Conservation (phyloP, 805 yeast species). For the Starmera caribaea region DNA sequence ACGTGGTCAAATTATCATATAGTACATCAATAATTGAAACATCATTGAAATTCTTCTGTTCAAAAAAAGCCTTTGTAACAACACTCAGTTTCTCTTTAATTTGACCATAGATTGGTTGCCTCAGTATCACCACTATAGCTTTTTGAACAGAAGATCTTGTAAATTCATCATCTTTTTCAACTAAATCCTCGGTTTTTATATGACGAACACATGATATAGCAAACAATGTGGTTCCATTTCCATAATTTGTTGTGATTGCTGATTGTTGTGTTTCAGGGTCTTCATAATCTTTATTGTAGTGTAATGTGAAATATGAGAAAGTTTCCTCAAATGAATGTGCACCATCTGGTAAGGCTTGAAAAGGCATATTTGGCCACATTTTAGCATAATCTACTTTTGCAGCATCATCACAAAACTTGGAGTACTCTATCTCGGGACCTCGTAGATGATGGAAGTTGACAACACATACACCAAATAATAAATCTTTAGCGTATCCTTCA, state of each 20-base stretch:
- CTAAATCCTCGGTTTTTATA: constrained; percentile 51
- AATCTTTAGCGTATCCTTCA: constrained; percentile 11
- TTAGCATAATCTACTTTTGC: constrained; percentile 24
- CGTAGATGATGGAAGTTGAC: constrained; percentile 89
- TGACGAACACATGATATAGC: constrained; percentile 94
- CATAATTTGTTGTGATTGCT: constrained; percentile 29
- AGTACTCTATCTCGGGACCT: constrained; percentile 94
- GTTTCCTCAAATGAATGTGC: constrained; percentile 91
- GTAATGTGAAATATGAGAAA: constrained; percentile 79
- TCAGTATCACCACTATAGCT: constrained; percentile 75
- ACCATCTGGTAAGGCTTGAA: constrained; percentile 95
- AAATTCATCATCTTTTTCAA: constrained; percentile 48
- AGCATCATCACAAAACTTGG: constrained; percentile 46
- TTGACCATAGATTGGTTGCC: constrained; percentile 82
- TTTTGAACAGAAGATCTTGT: constrained; percentile 89
- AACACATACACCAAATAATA: constrained; percentile 75
- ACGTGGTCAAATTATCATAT: constrained; percentile 51
- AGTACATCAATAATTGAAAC: constrained; percentile 56
- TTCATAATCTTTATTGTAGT: constrained; percentile 42
- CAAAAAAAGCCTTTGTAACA: constrained; percentile 77
- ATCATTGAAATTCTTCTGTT: constrained; percentile 71
- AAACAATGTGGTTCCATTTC: constrained; percentile 59
- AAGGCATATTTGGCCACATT: constrained; percentile 82
- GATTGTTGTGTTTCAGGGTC: constrained; percentile 12
- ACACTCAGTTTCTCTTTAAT: constrained; percentile 85